Evolutionary conservation across 2,329 filamentous ascomycete genomes (phyloP), one percentile per base, ranked within the genome.

Genomic region (Cladosporium sp.): DNA sequence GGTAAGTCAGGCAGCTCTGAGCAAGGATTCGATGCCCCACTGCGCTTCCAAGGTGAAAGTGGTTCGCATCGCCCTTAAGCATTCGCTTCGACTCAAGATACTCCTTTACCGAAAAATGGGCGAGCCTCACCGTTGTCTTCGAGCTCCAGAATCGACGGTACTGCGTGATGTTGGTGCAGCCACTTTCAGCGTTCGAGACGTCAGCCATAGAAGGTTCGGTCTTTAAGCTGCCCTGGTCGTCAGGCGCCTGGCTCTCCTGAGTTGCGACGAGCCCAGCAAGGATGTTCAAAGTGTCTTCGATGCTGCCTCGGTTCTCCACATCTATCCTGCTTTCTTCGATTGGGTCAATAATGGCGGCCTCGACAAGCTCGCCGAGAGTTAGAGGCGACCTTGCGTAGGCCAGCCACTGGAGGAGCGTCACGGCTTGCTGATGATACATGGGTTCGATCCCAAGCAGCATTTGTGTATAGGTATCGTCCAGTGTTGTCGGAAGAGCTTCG

Each of bases 21-120:
- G 54, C 30, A 20, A 58, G 45, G 20, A 52, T 49, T 8, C 44
- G 27, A 32, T 58, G 54, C 27, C 30, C 54, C 15, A 7, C 30
- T 2, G 29, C 13, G 36, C 19, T 37, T 4, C 55, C 43, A n/a
- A 57, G 55, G 29, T 50, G 27, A 34, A 55, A 58, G n/a, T 50
- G 18, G 15, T 41, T 42, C 3, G 51, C 50, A 32, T 24, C 30
- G 22, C 54, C 47, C 30, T 45, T 32, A 7, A 50, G 18, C 29
- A 57, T 55, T 4, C 56, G 53, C 13, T 51, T 20, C 11, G 57
- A 61, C 15, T 54, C 50, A 12, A 62, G 52, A 42, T 62, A 61
- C 32, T 62, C 56, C 36, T 60, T 54, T 2, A 62, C 56, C 3
- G 57, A 58, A 45, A 60, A 61, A 50, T 62, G 58, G 4, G 58